Conservation (phyloP, 2,329 filamentous ascomycete species). For the Fusarium albosuccineum region DNA sequence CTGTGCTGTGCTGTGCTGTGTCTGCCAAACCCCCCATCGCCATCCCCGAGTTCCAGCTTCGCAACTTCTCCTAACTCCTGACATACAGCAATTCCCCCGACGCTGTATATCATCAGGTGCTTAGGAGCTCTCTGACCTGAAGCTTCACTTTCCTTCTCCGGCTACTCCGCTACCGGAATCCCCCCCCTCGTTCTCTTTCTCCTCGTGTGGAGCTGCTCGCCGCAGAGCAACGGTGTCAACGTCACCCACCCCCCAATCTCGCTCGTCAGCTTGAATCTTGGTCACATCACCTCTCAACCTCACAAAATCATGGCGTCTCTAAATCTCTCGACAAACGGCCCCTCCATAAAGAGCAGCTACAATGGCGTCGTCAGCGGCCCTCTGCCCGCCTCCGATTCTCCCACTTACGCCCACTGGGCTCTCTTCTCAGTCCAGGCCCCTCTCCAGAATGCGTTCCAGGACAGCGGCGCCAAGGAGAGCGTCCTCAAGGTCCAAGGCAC, state of each 20-base stretch:
- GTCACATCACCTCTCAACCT: constrained; percentile 32
- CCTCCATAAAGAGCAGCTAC: constrained; percentile 87
- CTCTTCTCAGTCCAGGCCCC: constrained; percentile 94
- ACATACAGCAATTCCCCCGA: constrained; percentile 24
- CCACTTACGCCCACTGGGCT: constrained; percentile 92
- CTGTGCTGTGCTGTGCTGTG: not conserved
- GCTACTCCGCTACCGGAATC: constrained; percentile 34
- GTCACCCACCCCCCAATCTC: constrained; percentile 26
- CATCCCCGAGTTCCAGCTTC: constrained; percentile 29
- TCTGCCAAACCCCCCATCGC: constrained; percentile 29
- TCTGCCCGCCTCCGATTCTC: constrained; percentile 70
- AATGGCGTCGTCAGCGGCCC: constrained; percentile 68
- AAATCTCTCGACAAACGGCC: constrained; percentile 83
- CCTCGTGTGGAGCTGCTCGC: constrained; percentile 46
- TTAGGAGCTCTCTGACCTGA: constrained; percentile 11
- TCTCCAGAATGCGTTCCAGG: constrained; percentile 92
- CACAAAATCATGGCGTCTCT: constrained; percentile 76
- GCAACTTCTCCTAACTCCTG: constrained; percentile 35
- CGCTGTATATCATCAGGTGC: constrained; percentile 26
- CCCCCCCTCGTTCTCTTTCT: constrained; percentile 17
- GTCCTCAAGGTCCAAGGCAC: constrained; percentile 94
- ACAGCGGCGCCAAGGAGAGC: constrained; percentile 88
- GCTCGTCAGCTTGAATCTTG: constrained; percentile 40
- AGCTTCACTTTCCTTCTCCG: constrained; percentile 14
- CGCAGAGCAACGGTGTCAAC: constrained; percentile 48